Evolutionary conservation across 208 protist species (phyloP).

Genomic region (Crithidia bombi): DNA sequence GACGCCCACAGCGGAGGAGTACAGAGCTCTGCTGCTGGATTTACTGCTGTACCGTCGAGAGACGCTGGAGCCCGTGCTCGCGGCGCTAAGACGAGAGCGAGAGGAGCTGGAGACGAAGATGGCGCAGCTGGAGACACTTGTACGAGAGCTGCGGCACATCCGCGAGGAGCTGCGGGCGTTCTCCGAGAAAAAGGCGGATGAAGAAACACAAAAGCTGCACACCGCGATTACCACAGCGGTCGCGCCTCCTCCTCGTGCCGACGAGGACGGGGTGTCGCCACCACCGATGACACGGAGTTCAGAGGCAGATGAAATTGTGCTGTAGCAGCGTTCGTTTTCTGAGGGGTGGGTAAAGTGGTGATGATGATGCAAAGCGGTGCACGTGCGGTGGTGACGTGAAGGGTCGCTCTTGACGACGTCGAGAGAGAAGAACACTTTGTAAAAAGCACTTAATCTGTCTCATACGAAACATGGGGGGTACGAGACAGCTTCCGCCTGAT

Average conservation of each 20-base stretch:
- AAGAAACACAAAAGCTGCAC: constrained; percentile 26
- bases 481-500: too few relatives aligned
- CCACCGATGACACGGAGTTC: neutral
- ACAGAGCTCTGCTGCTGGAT: constrained; percentile 73
- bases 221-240: constrained; percentile 2
- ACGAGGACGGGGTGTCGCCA: neutral
- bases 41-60: constrained; percentile 79
- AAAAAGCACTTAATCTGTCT: too few relatives aligned
- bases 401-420: too few relatives aligned
- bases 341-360: too few relatives aligned
- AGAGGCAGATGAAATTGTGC: constrained; percentile 1
- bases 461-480: too few relatives aligned
- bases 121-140: constrained; percentile 52
- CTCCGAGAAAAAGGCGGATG: constrained; percentile 20
- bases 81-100: constrained; percentile 62
- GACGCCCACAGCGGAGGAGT: constrained; percentile 48
- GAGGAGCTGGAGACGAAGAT: constrained; percentile 46
- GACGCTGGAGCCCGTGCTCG: constrained; percentile 64
- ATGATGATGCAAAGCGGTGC: too few relatives aligned
- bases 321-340: too few relatives aligned
- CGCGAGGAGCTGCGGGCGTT: constrained; percentile 79
- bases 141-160: constrained; percentile 58
- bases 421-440: too few relatives aligned
- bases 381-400: too few relatives aligned
- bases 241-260: neutral